phyloP scores from a whole-genome alignment of 2,329 filamentous ascomycete genomes.

The Aspergillus bombycis region DNA sequence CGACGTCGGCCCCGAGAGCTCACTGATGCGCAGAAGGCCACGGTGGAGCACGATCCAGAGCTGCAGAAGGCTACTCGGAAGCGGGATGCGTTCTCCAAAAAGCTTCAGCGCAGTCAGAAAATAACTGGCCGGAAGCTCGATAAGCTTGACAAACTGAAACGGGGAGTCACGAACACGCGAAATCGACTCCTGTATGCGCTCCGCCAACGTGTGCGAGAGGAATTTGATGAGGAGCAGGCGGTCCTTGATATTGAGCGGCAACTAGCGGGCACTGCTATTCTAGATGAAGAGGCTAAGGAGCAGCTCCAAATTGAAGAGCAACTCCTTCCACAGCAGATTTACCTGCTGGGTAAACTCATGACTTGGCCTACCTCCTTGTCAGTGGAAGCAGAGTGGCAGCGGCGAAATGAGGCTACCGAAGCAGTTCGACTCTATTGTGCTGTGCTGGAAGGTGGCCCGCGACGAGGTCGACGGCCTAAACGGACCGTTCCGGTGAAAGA shows the following conservation, averaged over 20 bases:
- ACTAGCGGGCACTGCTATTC: not conserved
- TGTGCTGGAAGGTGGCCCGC: not conserved
- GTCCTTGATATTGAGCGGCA: slow-evolving; percentile 7
- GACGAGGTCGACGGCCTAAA: not conserved
- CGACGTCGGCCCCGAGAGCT: not conserved
- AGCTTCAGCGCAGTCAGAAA: not conserved
- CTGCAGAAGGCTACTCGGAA: not conserved
- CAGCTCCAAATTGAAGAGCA: slow-evolving; percentile 1
- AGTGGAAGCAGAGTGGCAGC: slow-evolving; percentile 2
- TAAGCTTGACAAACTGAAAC: not conserved
- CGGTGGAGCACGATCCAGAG: not conserved
- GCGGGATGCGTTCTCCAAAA: not conserved
- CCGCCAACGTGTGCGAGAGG: not conserved
- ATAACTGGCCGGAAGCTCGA: too few relatives aligned
- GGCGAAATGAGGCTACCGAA: not conserved
- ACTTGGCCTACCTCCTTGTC: slow-evolving; percentile 3
- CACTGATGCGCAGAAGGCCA: not conserved
- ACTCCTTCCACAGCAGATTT: slow-evolving; percentile 2
- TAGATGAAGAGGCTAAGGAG: slow-evolving; percentile 3
- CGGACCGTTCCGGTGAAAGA: too few relatives aligned
- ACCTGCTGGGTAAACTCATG: not conserved
- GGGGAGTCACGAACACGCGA: not conserved
- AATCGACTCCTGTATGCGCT: not conserved
- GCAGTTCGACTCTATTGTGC: not conserved
- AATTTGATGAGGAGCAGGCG: slow-evolving; percentile 5